phyloP scores from a whole-genome alignment of 441 rosid species.

The Bruguiera hainesii region DNA sequence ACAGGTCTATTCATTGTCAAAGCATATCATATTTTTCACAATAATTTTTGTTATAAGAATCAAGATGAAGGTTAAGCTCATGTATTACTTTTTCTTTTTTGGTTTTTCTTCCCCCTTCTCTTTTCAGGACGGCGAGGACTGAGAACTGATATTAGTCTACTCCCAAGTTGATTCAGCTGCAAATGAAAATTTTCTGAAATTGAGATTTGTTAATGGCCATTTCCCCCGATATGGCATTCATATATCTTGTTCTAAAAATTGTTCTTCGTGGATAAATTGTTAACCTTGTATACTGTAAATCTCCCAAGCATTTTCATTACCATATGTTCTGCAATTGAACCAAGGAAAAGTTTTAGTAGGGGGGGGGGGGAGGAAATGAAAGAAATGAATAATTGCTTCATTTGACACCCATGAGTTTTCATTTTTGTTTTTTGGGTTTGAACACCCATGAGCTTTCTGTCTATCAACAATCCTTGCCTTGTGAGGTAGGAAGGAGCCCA shows the following conservation, averaged over 20 bases:
- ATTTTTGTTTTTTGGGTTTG: no score
- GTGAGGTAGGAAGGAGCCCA: no score
- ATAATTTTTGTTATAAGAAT: neutral
- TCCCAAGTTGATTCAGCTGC: slow-evolving; percentile 5
- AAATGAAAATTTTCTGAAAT: slow-evolving; percentile 18
- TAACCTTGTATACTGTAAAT: slow-evolving; percentile 20
- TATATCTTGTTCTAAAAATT: slow-evolving; percentile 13
- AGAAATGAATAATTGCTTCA: slow-evolving; percentile 24
- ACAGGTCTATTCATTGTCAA: neutral
- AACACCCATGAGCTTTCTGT: neutral
- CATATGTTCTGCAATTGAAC: slow-evolving; percentile 19
- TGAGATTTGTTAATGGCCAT: slow-evolving; percentile 23
- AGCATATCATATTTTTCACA: neutral
- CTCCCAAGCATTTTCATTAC: neutral
- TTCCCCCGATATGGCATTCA: neutral
- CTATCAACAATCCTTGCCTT: no score
- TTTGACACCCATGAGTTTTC: neutral
- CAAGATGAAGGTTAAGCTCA: neutral
- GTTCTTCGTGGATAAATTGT: slow-evolving; percentile 18
- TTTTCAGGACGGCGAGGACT: slow-evolving; percentile 33
- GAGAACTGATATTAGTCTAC: slow-evolving; percentile 15
- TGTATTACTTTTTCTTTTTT: neutral
- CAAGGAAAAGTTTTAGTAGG: slow-evolving; percentile 3
- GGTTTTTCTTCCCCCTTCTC: neutral
- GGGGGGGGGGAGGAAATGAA: neutral